Conservation (phyloP, 441 rosid species). For the Corymbia calophylla region DNA sequence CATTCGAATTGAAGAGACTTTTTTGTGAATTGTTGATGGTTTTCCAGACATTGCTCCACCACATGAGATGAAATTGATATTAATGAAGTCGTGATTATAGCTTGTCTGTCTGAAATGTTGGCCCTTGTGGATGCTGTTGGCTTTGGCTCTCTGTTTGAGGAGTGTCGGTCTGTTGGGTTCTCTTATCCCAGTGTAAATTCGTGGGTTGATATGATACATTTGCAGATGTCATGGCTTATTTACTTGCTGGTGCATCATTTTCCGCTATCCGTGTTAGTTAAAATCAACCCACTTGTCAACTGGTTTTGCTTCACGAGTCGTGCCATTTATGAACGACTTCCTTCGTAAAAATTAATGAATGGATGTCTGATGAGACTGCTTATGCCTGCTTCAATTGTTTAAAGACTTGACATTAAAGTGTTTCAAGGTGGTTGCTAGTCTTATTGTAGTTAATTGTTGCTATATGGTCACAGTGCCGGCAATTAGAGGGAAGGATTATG, state of each 20-base stretch:
- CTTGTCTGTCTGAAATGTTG: neutral
- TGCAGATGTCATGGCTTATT: neutral
- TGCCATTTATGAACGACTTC: neutral
- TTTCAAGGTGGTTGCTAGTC: neutral
- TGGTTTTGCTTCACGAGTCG: neutral
- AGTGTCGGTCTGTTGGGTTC: neutral
- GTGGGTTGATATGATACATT: neutral
- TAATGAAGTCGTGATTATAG: neutral
- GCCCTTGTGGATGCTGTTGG: neutral
- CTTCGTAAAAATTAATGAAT: neutral
- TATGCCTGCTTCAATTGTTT: neutral
- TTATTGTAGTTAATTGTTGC: neutral
- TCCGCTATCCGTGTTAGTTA: neutral
- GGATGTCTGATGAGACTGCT: neutral
- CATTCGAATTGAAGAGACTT: neutral
- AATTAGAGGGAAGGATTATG: constrained; percentile 87
- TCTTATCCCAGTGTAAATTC: neutral
- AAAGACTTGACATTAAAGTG: neutral
- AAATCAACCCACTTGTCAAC: neutral
- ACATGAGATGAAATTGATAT: neutral
- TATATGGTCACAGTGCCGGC: constrained; percentile 69
- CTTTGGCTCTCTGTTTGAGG: neutral
- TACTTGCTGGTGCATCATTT: neutral
- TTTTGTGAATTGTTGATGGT: neutral
- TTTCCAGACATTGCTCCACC: neutral